Conservation (phyloP, 2,329 filamentous ascomycete species). For the Pyricularia pennisetigena region DNA sequence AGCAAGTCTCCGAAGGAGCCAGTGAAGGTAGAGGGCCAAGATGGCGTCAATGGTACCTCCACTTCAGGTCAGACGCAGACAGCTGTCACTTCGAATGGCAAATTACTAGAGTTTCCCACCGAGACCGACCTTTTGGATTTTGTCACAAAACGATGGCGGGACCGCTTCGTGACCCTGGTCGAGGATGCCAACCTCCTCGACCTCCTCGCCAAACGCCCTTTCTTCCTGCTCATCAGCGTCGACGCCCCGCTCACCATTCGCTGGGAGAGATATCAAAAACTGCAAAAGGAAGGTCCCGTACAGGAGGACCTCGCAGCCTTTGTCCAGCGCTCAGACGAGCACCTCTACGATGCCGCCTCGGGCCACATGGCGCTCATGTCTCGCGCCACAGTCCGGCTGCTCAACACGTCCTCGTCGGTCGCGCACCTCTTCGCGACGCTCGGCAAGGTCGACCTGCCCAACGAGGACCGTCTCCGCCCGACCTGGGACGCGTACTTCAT, state of each 20-base stretch:
- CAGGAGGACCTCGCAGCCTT: conserved; percentile 39
- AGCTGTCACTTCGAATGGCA: background rate
- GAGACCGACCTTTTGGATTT: conserved; percentile 59
- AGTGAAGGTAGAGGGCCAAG: background rate
- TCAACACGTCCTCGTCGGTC: conserved; percentile 70
- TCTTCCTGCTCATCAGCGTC: conserved; percentile 86
- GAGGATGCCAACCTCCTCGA: conserved; percentile 65
- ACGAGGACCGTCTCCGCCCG: conserved; percentile 72
- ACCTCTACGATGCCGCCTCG: conserved; percentile 58
- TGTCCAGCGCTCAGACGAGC: conserved; percentile 51
- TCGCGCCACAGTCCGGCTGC: conserved; percentile 70
- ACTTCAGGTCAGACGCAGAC: background rate
- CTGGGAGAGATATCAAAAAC: conserved; percentile 51
- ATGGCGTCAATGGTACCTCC: background rate
- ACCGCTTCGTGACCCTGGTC: conserved; percentile 79
- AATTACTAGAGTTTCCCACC: conserved; percentile 49
- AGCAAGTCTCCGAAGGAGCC: conserved; percentile 13
- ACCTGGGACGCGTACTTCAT: conserved; percentile 98
- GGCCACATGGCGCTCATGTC: conserved; percentile 71
- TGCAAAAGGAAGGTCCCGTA: background rate
- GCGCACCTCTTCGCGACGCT: conserved; percentile 64
- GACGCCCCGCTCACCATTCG: conserved; percentile 81
- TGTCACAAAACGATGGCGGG: conserved; percentile 75
- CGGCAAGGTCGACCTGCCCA: conserved; percentile 62
- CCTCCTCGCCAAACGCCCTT: conserved; percentile 67